Evolutionary conservation across 257 asterid species (phyloP).

Genomic region (Solanum rostratum): DNA sequence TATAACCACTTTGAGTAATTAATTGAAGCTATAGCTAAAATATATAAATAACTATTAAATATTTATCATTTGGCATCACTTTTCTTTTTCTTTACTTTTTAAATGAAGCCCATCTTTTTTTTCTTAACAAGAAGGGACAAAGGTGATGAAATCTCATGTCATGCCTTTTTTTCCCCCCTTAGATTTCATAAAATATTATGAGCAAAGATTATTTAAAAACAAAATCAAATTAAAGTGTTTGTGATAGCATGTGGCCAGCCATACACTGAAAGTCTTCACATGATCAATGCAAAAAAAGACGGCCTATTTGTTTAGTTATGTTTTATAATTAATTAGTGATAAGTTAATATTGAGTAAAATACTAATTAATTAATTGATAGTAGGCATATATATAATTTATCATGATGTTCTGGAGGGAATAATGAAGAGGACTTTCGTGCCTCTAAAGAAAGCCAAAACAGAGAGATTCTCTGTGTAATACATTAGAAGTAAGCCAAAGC

Average conservation of each 20-base stretch:
- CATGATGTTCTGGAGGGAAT: neutral
- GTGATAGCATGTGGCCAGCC: constrained; percentile 32
- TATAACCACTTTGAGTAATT: no score
- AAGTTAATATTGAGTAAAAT: neutral
- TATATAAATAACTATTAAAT: no score
- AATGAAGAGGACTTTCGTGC: neutral
- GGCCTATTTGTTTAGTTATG: constrained; percentile 1
- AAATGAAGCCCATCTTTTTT: neutral
- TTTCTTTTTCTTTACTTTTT: neutral
- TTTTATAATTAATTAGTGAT: neutral
- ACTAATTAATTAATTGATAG: neutral
- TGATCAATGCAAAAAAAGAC: constrained; percentile 4
- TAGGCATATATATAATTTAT: neutral
- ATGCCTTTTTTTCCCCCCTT: neutral
- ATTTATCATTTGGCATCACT: no score
- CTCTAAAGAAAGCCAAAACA: neutral
- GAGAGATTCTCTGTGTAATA: neutral
- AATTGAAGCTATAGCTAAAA: no score
- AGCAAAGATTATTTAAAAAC: neutral
- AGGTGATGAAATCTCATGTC: neutral
- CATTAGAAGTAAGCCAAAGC: neutral
- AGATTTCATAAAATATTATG: neutral
- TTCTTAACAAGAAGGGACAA: neutral
- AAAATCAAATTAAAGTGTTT: constrained; percentile 6
- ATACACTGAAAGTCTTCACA: constrained; percentile 18